Evolutionary conservation across 441 rosid species (phyloP), one percentile per base, ranked within the genome.

Genomic region (Populus hybrid): DNA sequence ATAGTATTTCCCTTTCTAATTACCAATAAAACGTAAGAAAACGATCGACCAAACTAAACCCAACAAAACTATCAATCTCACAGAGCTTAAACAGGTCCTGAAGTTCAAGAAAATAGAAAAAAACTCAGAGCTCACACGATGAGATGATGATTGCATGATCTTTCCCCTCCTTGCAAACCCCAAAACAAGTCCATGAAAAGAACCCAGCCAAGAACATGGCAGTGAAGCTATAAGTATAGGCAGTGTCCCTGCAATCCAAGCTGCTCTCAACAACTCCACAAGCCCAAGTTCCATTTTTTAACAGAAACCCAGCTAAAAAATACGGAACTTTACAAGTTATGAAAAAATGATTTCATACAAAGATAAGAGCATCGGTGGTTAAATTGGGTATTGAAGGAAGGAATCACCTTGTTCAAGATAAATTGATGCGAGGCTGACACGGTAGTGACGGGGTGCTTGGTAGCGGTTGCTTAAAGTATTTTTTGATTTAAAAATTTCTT

Each of bases 141-240:
- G 69, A 54, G 88, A 79, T 5, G 91, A 86, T 5, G 85, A 10
- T 46, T 72, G 88, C 90, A 85, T 76, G 77, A 75, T 86, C 83
- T 87, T 89, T 70, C 92, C 90, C 85, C 94, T 87, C 78, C 72
- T 76, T 21, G 85, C 81, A 73, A 91, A 86, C 24, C 85, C 87
- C 82, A 85, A 3, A 57, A 89, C 3, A 54, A 77, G 54, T 67
- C 57, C 79, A 46, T 73, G 91, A 67, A 86, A 66, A 6, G 75
- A 72, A 38, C 59, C 64, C 21, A 90, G 76, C 71, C 74, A 26
- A 18, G 86, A 70, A 72, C 36, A 81, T 18, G 94, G 94, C 34
- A 89, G 74, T 1, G 84, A 86, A 78, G 87, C 89, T 9, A 88
- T 46, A 32, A 86, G 6, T 50, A 88, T 67, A 40, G 92, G 90